Conservation (phyloP, 2,329 filamentous ascomycete genomes). For the Colletotrichum neosansevieriae region DNA sequence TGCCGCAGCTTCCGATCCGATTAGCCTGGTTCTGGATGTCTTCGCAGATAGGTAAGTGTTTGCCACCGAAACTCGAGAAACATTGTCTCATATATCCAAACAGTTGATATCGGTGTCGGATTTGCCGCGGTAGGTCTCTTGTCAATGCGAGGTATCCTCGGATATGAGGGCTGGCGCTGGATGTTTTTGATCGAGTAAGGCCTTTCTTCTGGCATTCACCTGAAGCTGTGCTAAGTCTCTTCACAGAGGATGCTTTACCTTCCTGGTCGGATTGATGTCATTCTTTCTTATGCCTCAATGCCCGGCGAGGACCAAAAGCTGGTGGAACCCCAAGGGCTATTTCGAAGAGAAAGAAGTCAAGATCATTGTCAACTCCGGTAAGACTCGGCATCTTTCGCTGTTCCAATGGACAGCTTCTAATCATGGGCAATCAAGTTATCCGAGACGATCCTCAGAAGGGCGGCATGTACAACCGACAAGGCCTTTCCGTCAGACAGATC, state of each 20-base stretch:
- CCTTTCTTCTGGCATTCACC: rapidly evolving
- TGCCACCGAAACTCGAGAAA: no score
- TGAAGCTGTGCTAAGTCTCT: conserved; percentile 31
- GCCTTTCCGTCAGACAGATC: conserved; percentile 60
- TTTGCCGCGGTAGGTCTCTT: conserved; percentile 69
- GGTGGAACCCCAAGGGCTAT: conserved; percentile 65
- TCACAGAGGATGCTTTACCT: conserved; percentile 48
- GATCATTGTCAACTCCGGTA: conserved; percentile 68
- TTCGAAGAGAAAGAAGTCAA: conserved; percentile 68
- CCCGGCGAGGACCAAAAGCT: conserved; percentile 55
- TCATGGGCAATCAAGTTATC: conserved; percentile 49
- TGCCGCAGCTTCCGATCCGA: conserved; percentile 67
- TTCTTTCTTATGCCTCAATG: conserved; percentile 49
- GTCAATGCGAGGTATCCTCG: conserved; percentile 63
- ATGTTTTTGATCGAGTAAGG: conserved; percentile 58
- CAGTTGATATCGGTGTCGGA: conserved; percentile 60
- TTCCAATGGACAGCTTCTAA: not conserved
- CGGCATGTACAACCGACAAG: conserved; percentile 69
- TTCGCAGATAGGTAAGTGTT: conserved; percentile 45
- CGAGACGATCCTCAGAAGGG: conserved; percentile 68
- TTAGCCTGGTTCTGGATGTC: conserved; percentile 76
- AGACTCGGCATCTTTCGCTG: rapidly evolving
- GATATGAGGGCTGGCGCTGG: conserved; percentile 69
- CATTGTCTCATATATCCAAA: conserved; percentile 9
- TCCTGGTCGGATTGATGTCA: conserved; percentile 59